Evolutionary conservation across 441 rosid genomes (phyloP).

Genomic region (Raphanus hybrid): DNA sequence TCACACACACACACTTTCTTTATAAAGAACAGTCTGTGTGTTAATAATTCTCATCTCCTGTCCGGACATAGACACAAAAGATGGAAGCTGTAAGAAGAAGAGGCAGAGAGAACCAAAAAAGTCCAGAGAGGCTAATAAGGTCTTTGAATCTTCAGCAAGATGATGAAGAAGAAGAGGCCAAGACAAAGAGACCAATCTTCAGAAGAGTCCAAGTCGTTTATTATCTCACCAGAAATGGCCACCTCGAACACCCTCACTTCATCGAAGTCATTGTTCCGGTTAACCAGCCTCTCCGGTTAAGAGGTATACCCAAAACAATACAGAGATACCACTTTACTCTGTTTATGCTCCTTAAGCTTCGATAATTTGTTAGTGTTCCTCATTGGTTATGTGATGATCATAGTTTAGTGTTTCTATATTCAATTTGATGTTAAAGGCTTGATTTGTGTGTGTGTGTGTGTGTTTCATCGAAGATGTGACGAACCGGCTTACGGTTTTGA

Average conservation of each 20-base stretch:
- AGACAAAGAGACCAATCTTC: conserved; percentile 43
- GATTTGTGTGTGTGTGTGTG: neutral
- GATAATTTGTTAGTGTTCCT: neutral
- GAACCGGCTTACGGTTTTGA: conserved; percentile 68
- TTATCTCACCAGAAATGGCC: conserved; percentile 87
- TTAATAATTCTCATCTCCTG: conserved; percentile 32
- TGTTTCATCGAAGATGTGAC: conserved; percentile 53
- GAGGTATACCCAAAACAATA: conserved; percentile 46
- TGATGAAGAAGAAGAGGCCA: conserved; percentile 36
- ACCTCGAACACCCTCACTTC: conserved; percentile 91
- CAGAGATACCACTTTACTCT: neutral
- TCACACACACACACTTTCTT: neutral
- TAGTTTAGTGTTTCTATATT: neutral
- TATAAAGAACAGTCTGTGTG: conserved; percentile 14
- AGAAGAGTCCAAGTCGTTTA: conserved; percentile 78
- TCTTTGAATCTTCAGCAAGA: conserved; percentile 26
- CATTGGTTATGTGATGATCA: neutral
- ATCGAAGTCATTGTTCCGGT: conserved; percentile 72
- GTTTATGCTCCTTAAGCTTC: conserved; percentile 2
- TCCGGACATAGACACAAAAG: conserved; percentile 37
- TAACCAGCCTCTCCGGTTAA: conserved; percentile 78
- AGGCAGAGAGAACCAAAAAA: conserved; percentile 38
- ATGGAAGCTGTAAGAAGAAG: conserved; percentile 42
- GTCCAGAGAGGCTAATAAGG: conserved; percentile 42
- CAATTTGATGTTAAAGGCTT: neutral